Base-by-base conservation (phyloP, 2,329 filamentous ascomycete genomes). In the Paecilomyces dactylethromorphus region DNA sequence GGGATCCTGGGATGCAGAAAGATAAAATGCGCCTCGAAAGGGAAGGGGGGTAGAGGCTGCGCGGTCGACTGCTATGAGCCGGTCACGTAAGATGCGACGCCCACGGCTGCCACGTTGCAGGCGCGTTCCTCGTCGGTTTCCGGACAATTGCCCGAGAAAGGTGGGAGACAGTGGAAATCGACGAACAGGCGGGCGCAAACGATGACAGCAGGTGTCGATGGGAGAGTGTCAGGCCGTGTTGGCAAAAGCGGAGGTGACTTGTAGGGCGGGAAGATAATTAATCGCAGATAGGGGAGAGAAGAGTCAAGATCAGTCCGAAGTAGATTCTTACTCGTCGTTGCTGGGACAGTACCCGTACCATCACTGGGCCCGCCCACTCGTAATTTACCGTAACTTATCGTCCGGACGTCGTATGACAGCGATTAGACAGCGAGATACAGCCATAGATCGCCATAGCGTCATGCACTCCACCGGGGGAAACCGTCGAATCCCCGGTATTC, bases 51-150 rank as follows among this genome's bases (percentile, higher is more conserved):
- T 53, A 45, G 39, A 53, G 56, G 55, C 35, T 51, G 45, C 33
- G 52, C 21, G 12, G 29, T 45, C 32, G 55, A 26, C 49, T 31
- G 53, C 54, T 60, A 13, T 18, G 11, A 29, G 56, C 39, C 26
- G 31, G 53, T 18, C 39, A 32, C 22, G 54, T 55, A 53, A 52
- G 50, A 52, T 52, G 50, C 54, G 29, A 66, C 66, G 68, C 66
- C 66, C 64, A 66, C 67, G 71, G 63, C 71, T 70, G 73, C 74
- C 75, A 78, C 75, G 75, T 76, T 73, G 75, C 72, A 74, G 73
- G 75, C 69, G 77, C 72, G 73, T 77, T 71, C 58, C 59, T 64
- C 39, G 35, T 54, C 31, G 60, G 51, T 31, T 56, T 59, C 59
- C 62, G 56, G 58, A 29, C 53, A 45, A 57, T 15, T 22, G 26